Percentiles rank a stretch among this genome's conserved stretches.
phyloP scores from a whole-genome alignment of 108 stramenopile genomes.

The Halocafeteria seosinensis region DNA sequence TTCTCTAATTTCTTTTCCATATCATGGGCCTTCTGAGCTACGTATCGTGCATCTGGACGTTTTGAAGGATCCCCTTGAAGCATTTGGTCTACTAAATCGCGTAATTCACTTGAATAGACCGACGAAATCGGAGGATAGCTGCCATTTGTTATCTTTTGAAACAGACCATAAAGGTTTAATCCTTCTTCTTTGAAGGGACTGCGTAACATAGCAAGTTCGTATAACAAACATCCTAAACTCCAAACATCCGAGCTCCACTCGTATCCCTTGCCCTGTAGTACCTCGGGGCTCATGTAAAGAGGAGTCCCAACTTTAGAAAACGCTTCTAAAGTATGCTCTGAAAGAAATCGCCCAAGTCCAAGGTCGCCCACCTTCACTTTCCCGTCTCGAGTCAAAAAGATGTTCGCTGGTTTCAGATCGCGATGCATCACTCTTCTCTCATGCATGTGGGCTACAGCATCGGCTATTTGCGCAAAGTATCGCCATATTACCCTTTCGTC shows the following conservation, averaged over 20 bases:
- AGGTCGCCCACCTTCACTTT: slow-evolving; percentile 36
- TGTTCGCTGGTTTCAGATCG: slow-evolving; percentile 37
- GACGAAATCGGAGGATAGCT: slow-evolving; percentile 26
- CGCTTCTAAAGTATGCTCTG: slow-evolving; percentile 19
- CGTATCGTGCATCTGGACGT: background rate
- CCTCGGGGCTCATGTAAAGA: slow-evolving; percentile 35
- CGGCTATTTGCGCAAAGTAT: slow-evolving; percentile 20
- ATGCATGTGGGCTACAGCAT: slow-evolving; percentile 30
- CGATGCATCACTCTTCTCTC: slow-evolving; percentile 25
- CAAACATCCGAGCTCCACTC: slow-evolving; percentile 44
- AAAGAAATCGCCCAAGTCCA: slow-evolving; percentile 16
- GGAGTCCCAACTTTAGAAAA: slow-evolving; percentile 24
- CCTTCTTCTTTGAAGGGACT: slow-evolving; percentile 40
- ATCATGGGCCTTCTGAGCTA: background rate
- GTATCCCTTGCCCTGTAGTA: slow-evolving; percentile 40
- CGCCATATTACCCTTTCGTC: slow-evolving; percentile 33
- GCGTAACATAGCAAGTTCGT: slow-evolving; percentile 42
- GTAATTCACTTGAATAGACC: slow-evolving; percentile 17
- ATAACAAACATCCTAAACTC: slow-evolving; percentile 43
- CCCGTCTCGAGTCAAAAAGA: slow-evolving; percentile 30
- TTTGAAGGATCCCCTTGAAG: background rate
- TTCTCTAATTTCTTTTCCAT: slow-evolving; percentile 1
- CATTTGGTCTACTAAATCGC: slow-evolving; percentile 6
- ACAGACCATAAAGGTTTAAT: slow-evolving; percentile 22
- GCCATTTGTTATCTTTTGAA: slow-evolving; percentile 34